Evolutionary conservation across 2,329 filamentous ascomycete species (phyloP).

Genomic region (Pseudogymnoascus sp.): DNA sequence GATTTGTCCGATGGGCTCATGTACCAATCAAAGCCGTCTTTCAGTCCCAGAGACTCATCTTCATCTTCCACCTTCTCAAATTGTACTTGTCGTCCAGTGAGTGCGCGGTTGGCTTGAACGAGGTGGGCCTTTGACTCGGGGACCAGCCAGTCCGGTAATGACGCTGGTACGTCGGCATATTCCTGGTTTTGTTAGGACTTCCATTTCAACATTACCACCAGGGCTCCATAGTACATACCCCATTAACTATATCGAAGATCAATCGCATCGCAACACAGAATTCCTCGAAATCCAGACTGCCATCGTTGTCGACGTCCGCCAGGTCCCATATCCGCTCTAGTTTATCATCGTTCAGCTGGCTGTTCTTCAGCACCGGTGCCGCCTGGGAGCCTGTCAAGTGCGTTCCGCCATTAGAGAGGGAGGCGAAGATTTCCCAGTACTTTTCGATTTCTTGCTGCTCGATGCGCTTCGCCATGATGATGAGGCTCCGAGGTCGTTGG

Average conservation of each 20-base stretch:
- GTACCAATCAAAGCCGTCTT: conserved; percentile 99
- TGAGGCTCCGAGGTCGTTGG: conserved; percentile 11
- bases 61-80: conserved; percentile 84
- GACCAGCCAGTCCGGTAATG: conserved; percentile 90
- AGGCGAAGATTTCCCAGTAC: conserved; percentile 74
- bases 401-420: conserved; percentile 54
- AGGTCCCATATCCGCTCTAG: conserved; percentile 97
- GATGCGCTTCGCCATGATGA: conserved; percentile 43
- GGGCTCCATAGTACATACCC: conserved; percentile 49
- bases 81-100: conserved; percentile 69
- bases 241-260: conserved; percentile 95
- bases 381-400: conserved; percentile 63
- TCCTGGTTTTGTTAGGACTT: conserved; percentile 47
- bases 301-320: conserved; percentile 94
- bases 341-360: conserved; percentile 66
- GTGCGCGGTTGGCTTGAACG: conserved; percentile 71
- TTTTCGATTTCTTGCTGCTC: conserved; percentile 68
- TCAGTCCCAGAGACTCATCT: conserved; percentile 72
- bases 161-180: conserved; percentile 76
- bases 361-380: conserved; percentile 65
- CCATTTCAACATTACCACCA: neutral
- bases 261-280: conserved; percentile 98
- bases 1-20: conserved; percentile 86
- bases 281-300: conserved; percentile 97
- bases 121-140: conserved; percentile 91